Evolutionary conservation across 2,329 filamentous ascomycete genomes (phyloP).

Genomic region (Trichophyton equinum): DNA sequence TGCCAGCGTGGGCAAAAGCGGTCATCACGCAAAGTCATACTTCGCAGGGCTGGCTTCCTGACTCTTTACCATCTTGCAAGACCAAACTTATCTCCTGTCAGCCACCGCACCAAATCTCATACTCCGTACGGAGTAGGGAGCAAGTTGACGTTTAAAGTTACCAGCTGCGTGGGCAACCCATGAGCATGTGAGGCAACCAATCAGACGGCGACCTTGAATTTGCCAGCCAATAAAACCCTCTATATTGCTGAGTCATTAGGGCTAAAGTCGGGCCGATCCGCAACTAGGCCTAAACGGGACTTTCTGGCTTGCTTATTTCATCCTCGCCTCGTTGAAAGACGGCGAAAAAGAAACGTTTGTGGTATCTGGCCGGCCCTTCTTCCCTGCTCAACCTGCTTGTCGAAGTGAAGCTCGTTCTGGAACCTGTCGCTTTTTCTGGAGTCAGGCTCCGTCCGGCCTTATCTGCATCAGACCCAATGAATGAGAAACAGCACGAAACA

Average conservation of each 20-base stretch:
- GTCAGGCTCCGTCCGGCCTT: neutral
- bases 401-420: neutral
- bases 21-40: neutral
- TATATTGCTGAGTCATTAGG: neutral
- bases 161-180: neutral
- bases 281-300: neutral
- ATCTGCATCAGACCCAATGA: conserved; percentile 3
- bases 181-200: neutral
- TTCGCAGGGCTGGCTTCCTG: neutral
- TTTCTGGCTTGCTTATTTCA: neutral
- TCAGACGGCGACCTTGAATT: neutral
- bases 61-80: no score
- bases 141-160: conserved; percentile 1
- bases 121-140: no score
- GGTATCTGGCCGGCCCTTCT: neutral
- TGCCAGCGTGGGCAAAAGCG: neutral
- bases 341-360: neutral
- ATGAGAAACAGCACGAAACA: neutral
- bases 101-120: neutral
- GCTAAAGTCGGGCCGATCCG: conserved; percentile 1
- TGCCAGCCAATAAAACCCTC: neutral
- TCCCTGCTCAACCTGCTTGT: neutral
- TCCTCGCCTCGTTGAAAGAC: neutral
- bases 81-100: neutral
- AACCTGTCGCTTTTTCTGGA: neutral